phyloP scores from a whole-genome alignment of 768 basidiomycete genomes.

The Termitomyces sp. region DNA sequence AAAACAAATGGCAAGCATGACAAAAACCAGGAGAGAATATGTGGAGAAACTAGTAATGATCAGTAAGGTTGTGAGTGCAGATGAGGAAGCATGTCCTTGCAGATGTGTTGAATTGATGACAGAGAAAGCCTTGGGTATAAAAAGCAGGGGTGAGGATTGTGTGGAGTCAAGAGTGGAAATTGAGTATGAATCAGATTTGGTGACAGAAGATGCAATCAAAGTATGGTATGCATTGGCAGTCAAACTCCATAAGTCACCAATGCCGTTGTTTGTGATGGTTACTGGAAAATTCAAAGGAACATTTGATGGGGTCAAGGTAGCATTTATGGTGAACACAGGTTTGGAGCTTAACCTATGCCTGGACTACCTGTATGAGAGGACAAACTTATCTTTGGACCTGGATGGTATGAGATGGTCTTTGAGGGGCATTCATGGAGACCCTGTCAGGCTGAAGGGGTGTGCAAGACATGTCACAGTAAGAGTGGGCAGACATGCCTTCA shows the following conservation, averaged over 20 bases:
- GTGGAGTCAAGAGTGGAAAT: background rate
- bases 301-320: background rate
- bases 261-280: background rate
- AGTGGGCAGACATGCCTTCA: no score
- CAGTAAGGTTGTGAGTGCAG: fast-evolving
- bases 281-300: background rate
- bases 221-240: background rate
- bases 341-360: background rate
- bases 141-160: no score
- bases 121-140: background rate
- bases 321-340: background rate
- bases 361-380: no score
- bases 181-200: background rate
- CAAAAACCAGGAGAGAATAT: no score
- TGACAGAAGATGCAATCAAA: background rate
- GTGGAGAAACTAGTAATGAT: background rate
- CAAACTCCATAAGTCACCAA: background rate
- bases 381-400: no score
- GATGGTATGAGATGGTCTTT: no score
- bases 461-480: no score
- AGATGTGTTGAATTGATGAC: background rate
- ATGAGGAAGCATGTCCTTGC: background rate
- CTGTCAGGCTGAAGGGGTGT: no score
- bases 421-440: no score
- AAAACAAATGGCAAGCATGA: conserved; percentile 5